Base-by-base conservation (phyloP, 306 rosid species). In the Biancaea sappan region DNA sequence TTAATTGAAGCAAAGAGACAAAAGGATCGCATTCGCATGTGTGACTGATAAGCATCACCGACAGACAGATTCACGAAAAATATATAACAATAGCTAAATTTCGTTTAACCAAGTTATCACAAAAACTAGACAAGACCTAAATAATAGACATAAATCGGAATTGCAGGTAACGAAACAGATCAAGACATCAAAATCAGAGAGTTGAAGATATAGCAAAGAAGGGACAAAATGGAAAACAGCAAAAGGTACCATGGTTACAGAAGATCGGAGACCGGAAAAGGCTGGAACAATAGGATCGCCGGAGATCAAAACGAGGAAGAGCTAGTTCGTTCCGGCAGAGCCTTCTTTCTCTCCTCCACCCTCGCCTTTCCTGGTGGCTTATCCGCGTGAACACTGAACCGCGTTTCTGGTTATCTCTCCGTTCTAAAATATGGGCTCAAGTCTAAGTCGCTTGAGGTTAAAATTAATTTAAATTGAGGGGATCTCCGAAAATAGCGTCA, bases 401-500 rank as follows among this genome's bases (percentile, higher is more conserved):
- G 43, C 63, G 76, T 48, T 26, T 8, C 24, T 22, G 5, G 8
- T 7, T 75, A 41, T 59, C 31, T 59, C 34, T 22, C 51, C 22
- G 16, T n/a, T 70, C 29, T 14, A 4, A 41, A 5, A 63, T 48
- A 48, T 35, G 38, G 69, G 50, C 2, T 10, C 18, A 35, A 62
- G 68, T 1, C 5, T 0, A 19, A 10, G 4, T 16, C 1, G 5
- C 24, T 32, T 9, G 22, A 10, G 44, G 26, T 32, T 32, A 8
- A 19, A 47, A 46, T 25, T 29, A 16, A 50, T 4, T 11, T 10
- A 47, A 32, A 58, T 14, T 67, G 43, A 25, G 58, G 60, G 72
- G 73, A 21, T 62, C 59, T 24, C 78, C 88, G 76, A 48, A 21
- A 10, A 34, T 2, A 38, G 46, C 85, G 88, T 84, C 88, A 80